Conservation (phyloP, 768 basidiomycete genomes). For the Podaxis pistillaris region DNA sequence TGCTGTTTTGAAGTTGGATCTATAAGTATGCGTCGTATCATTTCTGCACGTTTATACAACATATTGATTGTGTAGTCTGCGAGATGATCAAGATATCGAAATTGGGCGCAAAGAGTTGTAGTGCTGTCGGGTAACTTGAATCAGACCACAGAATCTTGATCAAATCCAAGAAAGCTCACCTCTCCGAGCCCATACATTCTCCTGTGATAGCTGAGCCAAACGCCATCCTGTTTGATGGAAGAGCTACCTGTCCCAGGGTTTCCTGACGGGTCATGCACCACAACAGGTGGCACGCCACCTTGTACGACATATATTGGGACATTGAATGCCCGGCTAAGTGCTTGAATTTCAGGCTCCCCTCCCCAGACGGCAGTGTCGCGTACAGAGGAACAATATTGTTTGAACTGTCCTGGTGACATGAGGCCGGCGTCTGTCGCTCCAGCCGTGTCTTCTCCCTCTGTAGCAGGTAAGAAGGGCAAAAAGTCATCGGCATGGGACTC, state of each 20-base stretch:
- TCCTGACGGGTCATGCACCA: conserved; percentile 70
- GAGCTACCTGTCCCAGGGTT: conserved; percentile 24
- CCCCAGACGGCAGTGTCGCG: conserved; percentile 92
- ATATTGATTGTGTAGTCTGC: conserved; percentile 4
- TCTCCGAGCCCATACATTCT: conserved; percentile 95
- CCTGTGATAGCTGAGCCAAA: conserved; percentile 88
- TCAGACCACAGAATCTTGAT: background rate
- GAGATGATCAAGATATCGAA: conserved; percentile 15
- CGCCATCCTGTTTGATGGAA: conserved; percentile 35
- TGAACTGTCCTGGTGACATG: conserved; percentile 66
- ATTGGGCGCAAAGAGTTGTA: conserved; percentile 83
- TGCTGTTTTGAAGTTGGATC: conserved; percentile 48
- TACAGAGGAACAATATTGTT: conserved; percentile 74
- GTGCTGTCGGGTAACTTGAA: conserved; percentile 49
- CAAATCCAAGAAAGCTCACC: conserved; percentile 43
- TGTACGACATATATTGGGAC: conserved; percentile 93
- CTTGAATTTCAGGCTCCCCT: conserved; percentile 95
- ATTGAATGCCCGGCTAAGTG: conserved; percentile 76
- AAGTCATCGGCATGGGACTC: conserved; percentile 84
- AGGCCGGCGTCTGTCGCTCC: conserved; percentile 66
- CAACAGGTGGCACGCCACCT: conserved; percentile 73
- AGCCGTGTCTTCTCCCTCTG: conserved; percentile 64
- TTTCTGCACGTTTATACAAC: conserved; percentile 15
- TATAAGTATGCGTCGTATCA: background rate
- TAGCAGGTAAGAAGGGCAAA: conserved; percentile 84